phyloP scores from a whole-genome alignment of 768 basidiomycete genomes.

The Lentinus brumalis region DNA sequence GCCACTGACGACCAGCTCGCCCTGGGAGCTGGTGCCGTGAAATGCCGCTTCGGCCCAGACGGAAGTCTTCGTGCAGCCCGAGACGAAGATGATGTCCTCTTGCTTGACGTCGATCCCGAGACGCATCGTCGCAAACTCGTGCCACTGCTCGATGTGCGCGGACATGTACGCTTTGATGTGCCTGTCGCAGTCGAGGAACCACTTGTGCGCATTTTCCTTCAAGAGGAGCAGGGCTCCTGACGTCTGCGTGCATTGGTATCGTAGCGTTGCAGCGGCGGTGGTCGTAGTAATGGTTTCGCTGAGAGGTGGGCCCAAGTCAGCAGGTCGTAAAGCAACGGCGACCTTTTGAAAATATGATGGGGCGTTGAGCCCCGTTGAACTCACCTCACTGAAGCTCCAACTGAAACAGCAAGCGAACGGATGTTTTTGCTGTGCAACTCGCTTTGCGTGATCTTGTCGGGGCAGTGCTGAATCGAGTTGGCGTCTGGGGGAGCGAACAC shows the following conservation, averaged over 20 bases:
- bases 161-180: neutral
- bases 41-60: conserved; percentile 7
- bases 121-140: neutral
- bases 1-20: neutral
- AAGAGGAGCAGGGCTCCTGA: conserved; percentile 13
- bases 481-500: neutral
- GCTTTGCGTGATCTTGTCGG: neutral
- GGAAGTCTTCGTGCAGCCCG: neutral
- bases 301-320: neutral
- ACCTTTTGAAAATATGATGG: neutral
- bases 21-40: neutral
- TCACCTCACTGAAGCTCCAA: neutral
- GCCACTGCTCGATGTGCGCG: neutral
- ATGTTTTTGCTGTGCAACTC: neutral
- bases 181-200: neutral
- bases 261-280: neutral
- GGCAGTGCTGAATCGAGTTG: neutral
- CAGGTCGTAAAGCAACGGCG: neutral
- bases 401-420: neutral
- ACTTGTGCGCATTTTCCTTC: neutral
- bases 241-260: conserved; percentile 1
- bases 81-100: conserved; percentile 7
- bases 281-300: neutral
- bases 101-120: conserved; percentile 2
- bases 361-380: no score